phyloP scores from a whole-genome alignment of 371 early-diverging fungal genomes.

The Apophysomyces trapeziformis region DNA sequence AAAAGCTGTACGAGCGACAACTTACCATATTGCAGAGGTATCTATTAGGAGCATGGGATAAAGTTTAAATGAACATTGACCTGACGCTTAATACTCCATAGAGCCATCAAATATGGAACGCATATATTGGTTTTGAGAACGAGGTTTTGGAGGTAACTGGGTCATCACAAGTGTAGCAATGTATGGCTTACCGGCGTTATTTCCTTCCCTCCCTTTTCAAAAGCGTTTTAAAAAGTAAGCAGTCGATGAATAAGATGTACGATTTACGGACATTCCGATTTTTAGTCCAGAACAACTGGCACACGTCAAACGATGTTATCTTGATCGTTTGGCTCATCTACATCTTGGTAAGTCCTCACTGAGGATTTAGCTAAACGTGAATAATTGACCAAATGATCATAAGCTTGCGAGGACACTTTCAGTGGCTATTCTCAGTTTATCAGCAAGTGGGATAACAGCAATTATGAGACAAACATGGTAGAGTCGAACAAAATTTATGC shows the following conservation, averaged over 20 bases:
- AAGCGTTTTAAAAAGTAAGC: conserved; percentile 16
- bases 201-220: background rate
- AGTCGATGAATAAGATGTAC: background rate
- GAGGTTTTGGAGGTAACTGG: conserved; percentile 34
- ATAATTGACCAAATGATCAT: background rate
- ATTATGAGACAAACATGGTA: conserved; percentile 67
- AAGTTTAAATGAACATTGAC: background rate
- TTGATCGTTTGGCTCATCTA: conserved; percentile 51
- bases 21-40: conserved; percentile 53
- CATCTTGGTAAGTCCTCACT: conserved; percentile 46
- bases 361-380: background rate
- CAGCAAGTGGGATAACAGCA: conserved; percentile 49
- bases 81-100: conserved; percentile 6
- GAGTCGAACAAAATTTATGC: conserved; percentile 55
- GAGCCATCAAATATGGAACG: conserved; percentile 66
- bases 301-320: conserved; percentile 39
- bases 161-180: conserved; percentile 16
- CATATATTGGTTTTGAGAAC: conserved; percentile 57
- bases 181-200: background rate
- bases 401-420: conserved; percentile 68
- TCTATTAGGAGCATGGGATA: background rate
- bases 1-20: conserved; percentile 46
- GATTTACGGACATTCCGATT: background rate
- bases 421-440: conserved; percentile 69
- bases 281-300: conserved; percentile 28